Percentiles rank a stretch among this genome's conserved stretches.
Conservation (phyloP, 257 asterid species). For the Asclepias syriaca region DNA sequence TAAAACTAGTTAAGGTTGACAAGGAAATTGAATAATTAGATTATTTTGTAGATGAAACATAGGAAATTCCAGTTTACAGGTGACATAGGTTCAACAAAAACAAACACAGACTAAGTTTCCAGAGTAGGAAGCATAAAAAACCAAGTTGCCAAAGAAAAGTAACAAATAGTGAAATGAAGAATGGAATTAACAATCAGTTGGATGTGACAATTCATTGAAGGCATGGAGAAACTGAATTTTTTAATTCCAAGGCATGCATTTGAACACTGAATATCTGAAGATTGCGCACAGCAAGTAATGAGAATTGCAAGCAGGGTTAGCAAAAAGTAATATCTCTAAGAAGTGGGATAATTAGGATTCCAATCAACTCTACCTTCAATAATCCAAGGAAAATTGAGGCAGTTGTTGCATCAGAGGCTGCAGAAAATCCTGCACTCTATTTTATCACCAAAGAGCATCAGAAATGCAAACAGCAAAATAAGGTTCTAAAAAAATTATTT, state of each 20-base stretch:
- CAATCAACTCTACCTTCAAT: constrained; percentile 56
- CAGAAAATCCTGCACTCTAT: constrained; percentile 96
- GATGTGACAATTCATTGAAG: too few species aligned
- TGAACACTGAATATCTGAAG: not conserved
- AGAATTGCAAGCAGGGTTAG: not conserved
- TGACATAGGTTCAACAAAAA: not conserved
- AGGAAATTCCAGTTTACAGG: not conserved
- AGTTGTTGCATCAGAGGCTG: constrained; percentile 92
- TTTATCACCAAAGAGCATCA: constrained; percentile 17
- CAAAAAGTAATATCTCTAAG: not conserved
- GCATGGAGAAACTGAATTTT: not conserved
- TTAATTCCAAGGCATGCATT: not conserved
- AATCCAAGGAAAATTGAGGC: constrained; percentile 82
- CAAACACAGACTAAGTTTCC: not conserved
- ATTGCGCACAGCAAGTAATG: not conserved
- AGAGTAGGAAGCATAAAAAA: not conserved
- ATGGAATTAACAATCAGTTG: not conserved
- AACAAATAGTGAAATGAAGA: not conserved
- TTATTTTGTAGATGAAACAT: not conserved
- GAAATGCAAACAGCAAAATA: constrained; percentile 2
- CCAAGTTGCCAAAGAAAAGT: too few species aligned
- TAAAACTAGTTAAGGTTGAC: not conserved
- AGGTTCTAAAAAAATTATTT: not conserved
- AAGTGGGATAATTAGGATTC: not conserved
- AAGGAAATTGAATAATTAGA: not conserved